Percentiles rank a stretch among this genome's conserved stretches.
Evolutionary conservation across 2,329 filamentous ascomycete species (phyloP).

Genomic region (Pseudogymnoascus sp.): DNA sequence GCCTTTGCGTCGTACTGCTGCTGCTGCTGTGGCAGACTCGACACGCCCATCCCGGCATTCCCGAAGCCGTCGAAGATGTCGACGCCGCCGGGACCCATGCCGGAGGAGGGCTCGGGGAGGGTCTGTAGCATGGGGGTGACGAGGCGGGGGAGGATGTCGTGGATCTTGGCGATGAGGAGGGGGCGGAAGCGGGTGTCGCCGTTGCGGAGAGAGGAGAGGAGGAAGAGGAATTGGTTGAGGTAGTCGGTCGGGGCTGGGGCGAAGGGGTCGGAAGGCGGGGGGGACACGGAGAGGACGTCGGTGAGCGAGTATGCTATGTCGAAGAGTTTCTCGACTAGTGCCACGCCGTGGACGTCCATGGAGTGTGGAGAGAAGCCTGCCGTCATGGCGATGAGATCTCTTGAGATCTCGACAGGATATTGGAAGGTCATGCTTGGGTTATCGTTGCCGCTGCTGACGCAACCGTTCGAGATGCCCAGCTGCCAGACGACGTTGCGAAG

Average conservation of each 20-base stretch:
- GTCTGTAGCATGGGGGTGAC: slow-evolving; percentile 52
- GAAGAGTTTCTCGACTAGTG: slow-evolving; percentile 73
- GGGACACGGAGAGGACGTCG: slow-evolving; percentile 61
- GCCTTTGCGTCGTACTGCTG: background rate
- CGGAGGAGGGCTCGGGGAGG: slow-evolving; percentile 42
- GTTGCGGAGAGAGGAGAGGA: slow-evolving; percentile 62
- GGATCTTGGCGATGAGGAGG: slow-evolving; percentile 65
- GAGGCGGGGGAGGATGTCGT: slow-evolving; percentile 58
- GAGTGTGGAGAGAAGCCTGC: slow-evolving; percentile 62
- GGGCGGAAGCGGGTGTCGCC: slow-evolving; percentile 71
- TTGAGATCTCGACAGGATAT: slow-evolving; percentile 53
- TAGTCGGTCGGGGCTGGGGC: slow-evolving; percentile 62
- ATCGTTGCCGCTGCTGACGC: slow-evolving; percentile 37
- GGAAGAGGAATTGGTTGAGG: slow-evolving; percentile 58
- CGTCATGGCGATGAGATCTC: slow-evolving; percentile 56
- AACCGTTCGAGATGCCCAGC: slow-evolving; percentile 47
- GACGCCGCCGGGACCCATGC: slow-evolving; percentile 31
- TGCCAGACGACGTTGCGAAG: slow-evolving; percentile 57
- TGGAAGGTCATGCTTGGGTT: slow-evolving; percentile 52
- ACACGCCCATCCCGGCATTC: slow-evolving; percentile 46
- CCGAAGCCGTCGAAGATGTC: slow-evolving; percentile 62
- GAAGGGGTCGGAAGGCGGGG: slow-evolving; percentile 52
- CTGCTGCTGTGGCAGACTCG: slow-evolving; percentile 17
- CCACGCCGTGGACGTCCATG: slow-evolving; percentile 67
- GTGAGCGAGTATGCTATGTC: slow-evolving; percentile 66